Evolutionary conservation across 257 asterid genomes (phyloP).

Genomic region (Gentiana dahurica): DNA sequence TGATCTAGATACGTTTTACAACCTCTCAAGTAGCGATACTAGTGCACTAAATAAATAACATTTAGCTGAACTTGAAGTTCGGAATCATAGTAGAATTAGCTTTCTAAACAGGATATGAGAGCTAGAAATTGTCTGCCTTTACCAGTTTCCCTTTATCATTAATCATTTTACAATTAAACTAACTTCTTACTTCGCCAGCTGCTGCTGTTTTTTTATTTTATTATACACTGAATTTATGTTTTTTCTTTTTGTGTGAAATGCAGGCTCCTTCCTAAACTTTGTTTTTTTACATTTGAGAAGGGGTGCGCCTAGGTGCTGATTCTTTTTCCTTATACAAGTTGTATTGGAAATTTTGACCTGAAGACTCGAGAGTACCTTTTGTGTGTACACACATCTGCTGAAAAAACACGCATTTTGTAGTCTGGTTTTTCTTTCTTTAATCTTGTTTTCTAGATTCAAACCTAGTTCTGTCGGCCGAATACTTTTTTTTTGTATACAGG

Average conservation of each 20-base stretch:
- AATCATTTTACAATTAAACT: too few species aligned
- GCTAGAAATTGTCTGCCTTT: too few species aligned
- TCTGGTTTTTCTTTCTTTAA: background rate
- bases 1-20: too few species aligned
- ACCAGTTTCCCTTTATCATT: too few species aligned
- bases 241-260: background rate
- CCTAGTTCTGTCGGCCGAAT: slow-evolving; percentile 13
- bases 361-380: slow-evolving; percentile 7
- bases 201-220: background rate
- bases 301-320: slow-evolving; percentile 9
- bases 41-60: too few species aligned
- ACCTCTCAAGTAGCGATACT: too few species aligned
- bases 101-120: too few species aligned
- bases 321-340: slow-evolving; percentile 7
- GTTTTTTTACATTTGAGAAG: slow-evolving; percentile 13
- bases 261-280: slow-evolving; percentile 14
- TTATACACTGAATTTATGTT: background rate
- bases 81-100: too few species aligned
- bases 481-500: slow-evolving; percentile 3
- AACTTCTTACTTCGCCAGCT: too few species aligned
- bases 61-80: too few species aligned
- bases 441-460: background rate
- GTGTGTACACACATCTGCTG: background rate
- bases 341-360: slow-evolving; percentile 12
- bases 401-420: slow-evolving; percentile 1